A percentile compares a stretch with the other conserved stretches of the same genome.
These are phyloP conservation scores for Cyberlindnera veronae DNA, from an alignment of 805 yeast genomes.

Conservation along the genomic window DNA sequence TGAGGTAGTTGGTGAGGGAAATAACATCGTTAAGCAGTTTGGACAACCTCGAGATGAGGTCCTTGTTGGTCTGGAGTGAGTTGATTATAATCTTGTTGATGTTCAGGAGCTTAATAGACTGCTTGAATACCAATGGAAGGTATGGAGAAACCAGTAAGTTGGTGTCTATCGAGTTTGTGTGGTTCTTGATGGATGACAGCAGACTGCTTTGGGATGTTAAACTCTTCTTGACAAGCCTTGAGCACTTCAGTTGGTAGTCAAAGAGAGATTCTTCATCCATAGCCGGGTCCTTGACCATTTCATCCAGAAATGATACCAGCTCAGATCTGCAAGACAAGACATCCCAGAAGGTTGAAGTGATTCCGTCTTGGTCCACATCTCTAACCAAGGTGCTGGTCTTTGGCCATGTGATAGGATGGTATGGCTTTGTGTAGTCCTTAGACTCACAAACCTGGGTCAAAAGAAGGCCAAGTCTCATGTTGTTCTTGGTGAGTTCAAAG, in stretches of 20 bases:
- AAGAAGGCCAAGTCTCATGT: conserved; percentile 25
- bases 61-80: conserved; percentile 27
- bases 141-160: conserved; percentile 23
- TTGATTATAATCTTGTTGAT: conserved; percentile 28
- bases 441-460: conserved; percentile 19
- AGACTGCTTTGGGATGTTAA: conserved; percentile 14
- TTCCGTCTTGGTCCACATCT: conserved; percentile 10
- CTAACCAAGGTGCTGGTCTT: conserved; percentile 2
- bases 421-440: conserved; percentile 6
- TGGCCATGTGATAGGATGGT: not conserved
- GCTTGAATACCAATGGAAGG: conserved; percentile 29
- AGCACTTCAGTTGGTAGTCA: conserved; percentile 39
- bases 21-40: conserved; percentile 27
- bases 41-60: conserved; percentile 21
- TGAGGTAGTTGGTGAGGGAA: conserved; percentile 24
- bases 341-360: conserved; percentile 25
- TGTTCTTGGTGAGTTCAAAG: conserved; percentile 22
- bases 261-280: conserved; percentile 29
- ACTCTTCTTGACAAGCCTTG: conserved; percentile 34
- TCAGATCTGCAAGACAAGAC: conserved; percentile 36
- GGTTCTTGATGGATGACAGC: conserved; percentile 16
- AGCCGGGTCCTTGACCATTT: conserved; percentile 24
- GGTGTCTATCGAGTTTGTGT: conserved; percentile 25
- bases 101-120: conserved; percentile 26
- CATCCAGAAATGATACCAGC: conserved; percentile 35